Base-by-base conservation (phyloP, 148 eudicot species). In the Fagopyrum homotropicum region DNA sequence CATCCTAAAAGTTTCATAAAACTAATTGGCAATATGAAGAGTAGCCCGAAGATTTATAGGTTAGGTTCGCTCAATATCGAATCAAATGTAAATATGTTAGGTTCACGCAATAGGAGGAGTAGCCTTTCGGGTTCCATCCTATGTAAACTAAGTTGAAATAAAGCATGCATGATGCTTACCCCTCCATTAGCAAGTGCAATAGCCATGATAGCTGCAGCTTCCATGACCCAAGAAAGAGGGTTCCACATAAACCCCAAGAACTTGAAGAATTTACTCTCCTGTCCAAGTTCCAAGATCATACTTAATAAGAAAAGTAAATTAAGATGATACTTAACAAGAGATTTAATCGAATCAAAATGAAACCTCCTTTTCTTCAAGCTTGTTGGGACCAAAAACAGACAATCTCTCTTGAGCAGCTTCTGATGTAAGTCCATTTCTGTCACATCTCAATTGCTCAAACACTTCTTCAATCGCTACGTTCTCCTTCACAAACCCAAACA, bases 171-270 rank as follows among this genome's bases (percentile, higher is more conserved):
- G 69, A 35, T 26, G 16, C 82, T 82, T 80, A 84, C 89, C 77
- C 89, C 89, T 78, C 89, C 89, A 77, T 84, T 86, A 52, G 87
- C 89, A 29, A 86, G 85, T 4, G 84, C 89, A 50, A 86, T 84
- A 30, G 87, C 89, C 89, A 86, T 86, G 64, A 86, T 84, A 11
- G 87, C 89, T 50, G 89, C 89, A 72, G 89, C 89, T 79, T 86
- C 89, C 89, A 84, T 84, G 45, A 84, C 87, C 89, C 87, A 86
- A 14, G 89, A 86, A 44, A 86, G 84, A 75, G 89, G 89, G 74
- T 86, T 86, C 87, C 87, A 82, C 89, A 82, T 86, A 77, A 86
- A 86, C 30, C 89, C 85, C 7, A 86, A 70, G 69, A 84, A 86
- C 81, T 82, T 86, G 61, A 82, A 54, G 66, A 86, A 22, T 77